A percentile compares a stretch with the other conserved stretches of the same genome.
Evolutionary conservation across 352 stramenopile genomes (phyloP).

Genomic region (Phytophthora hybrid): DNA sequence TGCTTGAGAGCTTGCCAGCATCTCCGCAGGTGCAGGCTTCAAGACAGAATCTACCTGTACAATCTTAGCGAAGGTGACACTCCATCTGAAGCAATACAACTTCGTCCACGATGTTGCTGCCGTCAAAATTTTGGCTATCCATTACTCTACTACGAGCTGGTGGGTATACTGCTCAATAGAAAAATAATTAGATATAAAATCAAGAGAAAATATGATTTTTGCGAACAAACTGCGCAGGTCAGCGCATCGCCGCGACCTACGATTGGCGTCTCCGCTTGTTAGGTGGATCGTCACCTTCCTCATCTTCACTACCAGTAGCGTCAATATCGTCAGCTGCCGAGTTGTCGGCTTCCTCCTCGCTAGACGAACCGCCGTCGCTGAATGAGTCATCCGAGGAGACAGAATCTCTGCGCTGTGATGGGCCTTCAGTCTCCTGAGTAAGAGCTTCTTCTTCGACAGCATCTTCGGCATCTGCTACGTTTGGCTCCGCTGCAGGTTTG

Average conservation of each 20-base stretch:
- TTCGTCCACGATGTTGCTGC: conserved; percentile 14
- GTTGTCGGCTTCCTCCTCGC: conserved; percentile 44
- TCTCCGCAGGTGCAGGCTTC: conserved; percentile 46
- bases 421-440: conserved; percentile 33
- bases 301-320: conserved; percentile 1
- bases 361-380: conserved; percentile 52
- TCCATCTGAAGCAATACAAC: conserved; percentile 17
- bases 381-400: conserved; percentile 51
- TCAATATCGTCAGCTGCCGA: conserved; percentile 2
- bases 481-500: conserved; percentile 12
- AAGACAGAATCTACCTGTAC: conserved; percentile 14
- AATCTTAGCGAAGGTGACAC: conserved; percentile 1
- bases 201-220: too few relatives aligned
- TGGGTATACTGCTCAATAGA: too few relatives aligned
- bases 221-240: too few relatives aligned
- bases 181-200: too few relatives aligned
- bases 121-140: not conserved
- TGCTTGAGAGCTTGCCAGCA: conserved; percentile 63
- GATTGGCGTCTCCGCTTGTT: conserved; percentile 43
- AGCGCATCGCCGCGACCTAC: conserved; percentile 4
- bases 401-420: conserved; percentile 22
- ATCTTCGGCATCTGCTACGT: not conserved
- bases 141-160: too few relatives aligned
- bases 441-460: conserved; percentile 12
- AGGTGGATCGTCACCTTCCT: conserved; percentile 9